These are phyloP conservation scores for Abrus pulchellus DNA, from an alignment of 306 rosid genomes.

Conservation along the genomic window DNA sequence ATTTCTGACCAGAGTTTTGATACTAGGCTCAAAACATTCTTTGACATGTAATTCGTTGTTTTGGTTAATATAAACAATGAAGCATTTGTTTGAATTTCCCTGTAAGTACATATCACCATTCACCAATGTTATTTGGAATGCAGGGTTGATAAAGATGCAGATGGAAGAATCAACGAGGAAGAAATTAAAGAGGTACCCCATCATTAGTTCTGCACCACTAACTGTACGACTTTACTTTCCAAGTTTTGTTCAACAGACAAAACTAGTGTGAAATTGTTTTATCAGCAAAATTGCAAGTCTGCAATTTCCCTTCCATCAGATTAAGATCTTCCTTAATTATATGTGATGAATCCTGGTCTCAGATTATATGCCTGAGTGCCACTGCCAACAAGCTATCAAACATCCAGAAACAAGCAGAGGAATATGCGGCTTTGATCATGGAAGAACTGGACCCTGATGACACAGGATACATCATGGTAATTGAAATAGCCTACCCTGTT, in stretches of 20 bases:
- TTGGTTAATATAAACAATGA: background rate
- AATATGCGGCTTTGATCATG: slow-evolving; percentile 82
- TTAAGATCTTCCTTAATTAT: slow-evolving; percentile 4
- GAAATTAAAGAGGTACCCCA: slow-evolving; percentile 69
- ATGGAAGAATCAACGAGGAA: slow-evolving; percentile 73
- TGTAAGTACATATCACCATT: slow-evolving; percentile 11
- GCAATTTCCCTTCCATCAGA: background rate
- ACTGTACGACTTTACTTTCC: slow-evolving; percentile 13
- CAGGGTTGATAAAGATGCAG: slow-evolving; percentile 86
- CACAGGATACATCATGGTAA: slow-evolving; percentile 67
- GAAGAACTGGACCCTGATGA: slow-evolving; percentile 77
- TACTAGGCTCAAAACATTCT: slow-evolving; percentile 72
- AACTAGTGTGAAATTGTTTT: slow-evolving; percentile 21
- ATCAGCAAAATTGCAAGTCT: background rate
- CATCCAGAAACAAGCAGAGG: slow-evolving; percentile 73
- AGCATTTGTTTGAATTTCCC: slow-evolving; percentile 16
- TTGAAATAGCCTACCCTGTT: slow-evolving; percentile 12
- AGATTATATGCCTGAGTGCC: slow-evolving; percentile 76
- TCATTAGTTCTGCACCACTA: slow-evolving; percentile 9
- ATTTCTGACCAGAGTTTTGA: slow-evolving; percentile 75
- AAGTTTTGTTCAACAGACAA: slow-evolving; percentile 16
- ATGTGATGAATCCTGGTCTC: slow-evolving; percentile 35
- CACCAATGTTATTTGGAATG: slow-evolving; percentile 38
- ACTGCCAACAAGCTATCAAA: slow-evolving; percentile 71
- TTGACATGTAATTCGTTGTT: slow-evolving; percentile 66